Conservation (phyloP, 129 eudicot species). For the Kitagawia praeruptora region DNA sequence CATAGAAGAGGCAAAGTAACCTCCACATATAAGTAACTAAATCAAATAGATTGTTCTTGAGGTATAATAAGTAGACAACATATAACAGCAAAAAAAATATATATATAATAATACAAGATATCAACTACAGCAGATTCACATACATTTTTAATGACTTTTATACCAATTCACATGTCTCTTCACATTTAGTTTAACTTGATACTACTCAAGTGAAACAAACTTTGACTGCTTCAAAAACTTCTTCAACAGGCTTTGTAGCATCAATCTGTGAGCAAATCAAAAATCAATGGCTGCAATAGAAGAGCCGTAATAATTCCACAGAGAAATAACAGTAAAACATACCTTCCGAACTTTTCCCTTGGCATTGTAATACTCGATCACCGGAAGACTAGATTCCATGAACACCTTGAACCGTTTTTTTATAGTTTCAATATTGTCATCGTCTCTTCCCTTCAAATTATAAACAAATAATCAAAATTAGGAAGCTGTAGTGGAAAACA, state of each 20-base stretch:
- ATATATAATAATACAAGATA: neutral
- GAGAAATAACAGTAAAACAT: neutral
- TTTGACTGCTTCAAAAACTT: conserved; percentile 87
- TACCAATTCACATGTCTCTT: neutral
- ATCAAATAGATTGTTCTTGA: neutral
- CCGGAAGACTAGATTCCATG: conserved; percentile 81
- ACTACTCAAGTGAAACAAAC: conserved; percentile 41
- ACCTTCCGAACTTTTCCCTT: conserved; percentile 90
- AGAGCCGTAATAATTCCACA: neutral
- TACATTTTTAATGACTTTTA: neutral
- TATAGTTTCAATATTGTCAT: conserved; percentile 89
- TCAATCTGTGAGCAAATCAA: conserved; percentile 46
- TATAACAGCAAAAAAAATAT: neutral
- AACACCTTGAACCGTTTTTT: conserved; percentile 86
- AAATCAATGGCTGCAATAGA: conserved; percentile 9
- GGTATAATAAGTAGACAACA: neutral
- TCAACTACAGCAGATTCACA: neutral
- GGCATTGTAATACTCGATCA: conserved; percentile 64
- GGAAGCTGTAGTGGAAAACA: neutral
- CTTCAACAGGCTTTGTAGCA: conserved; percentile 73
- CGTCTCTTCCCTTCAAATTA: conserved; percentile 70
- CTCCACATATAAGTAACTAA: neutral
- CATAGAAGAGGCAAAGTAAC: neutral
- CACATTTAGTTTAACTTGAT: conserved; percentile 32
- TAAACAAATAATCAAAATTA: neutral